Evolutionary conservation across 2,329 filamentous ascomycete species (phyloP).

Genomic region (Conoideocrella luteorostrata): DNA sequence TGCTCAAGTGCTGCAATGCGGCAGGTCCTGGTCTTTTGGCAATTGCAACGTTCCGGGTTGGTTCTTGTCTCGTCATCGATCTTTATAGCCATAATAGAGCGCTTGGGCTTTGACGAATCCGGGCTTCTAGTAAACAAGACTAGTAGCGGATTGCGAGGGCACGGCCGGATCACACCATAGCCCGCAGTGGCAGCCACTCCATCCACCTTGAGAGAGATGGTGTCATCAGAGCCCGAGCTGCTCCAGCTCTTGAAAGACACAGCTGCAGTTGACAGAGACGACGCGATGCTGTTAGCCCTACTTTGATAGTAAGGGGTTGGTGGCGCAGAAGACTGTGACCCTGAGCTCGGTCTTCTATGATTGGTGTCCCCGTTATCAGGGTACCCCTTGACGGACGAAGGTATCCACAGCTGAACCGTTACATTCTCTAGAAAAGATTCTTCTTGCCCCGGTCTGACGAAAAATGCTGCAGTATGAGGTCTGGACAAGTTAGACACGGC

Average conservation of each 20-base stretch:
- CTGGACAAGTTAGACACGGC: neutral
- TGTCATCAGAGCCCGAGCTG: neutral
- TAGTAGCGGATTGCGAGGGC: conserved; percentile 14
- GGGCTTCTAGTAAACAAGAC: conserved; percentile 15
- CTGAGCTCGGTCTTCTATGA: neutral
- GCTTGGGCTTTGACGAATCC: neutral
- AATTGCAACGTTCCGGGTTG: conserved; percentile 20
- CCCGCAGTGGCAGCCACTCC: conserved; percentile 10
- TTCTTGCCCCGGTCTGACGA: neutral
- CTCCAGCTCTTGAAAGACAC: neutral
- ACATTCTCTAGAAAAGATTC: neutral
- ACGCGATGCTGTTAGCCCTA: neutral
- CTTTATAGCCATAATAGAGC: conserved; percentile 13
- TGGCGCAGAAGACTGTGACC: neutral
- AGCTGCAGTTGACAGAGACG: neutral
- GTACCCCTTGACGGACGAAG: neutral
- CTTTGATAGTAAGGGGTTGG: neutral
- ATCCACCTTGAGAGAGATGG: neutral
- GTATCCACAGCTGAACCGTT: neutral
- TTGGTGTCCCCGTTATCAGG: neutral
- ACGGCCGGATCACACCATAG: neutral
- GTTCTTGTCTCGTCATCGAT: conserved; percentile 18
- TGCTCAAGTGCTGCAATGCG: neutral
- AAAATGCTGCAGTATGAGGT: neutral
- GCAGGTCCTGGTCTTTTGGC: conserved; percentile 2